Base-by-base conservation (phyloP, 306 rosid genomes). In the Malus asiatica region DNA sequence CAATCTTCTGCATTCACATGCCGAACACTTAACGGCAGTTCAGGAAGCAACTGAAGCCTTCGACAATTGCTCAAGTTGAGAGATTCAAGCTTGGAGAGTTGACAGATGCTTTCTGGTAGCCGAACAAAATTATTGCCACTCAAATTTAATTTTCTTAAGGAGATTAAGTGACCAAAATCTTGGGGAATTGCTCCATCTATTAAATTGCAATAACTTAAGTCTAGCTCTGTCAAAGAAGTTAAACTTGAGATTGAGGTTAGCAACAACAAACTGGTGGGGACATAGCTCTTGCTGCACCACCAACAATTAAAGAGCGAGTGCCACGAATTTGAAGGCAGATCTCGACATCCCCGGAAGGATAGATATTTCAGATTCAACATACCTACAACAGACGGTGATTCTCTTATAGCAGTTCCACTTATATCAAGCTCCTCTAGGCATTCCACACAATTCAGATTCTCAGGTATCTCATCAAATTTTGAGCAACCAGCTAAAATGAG, bases 401-500 rank as follows among this genome's bases (percentile, higher is more conserved):
- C 68, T 18, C 67, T 81, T 32, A 81, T 20, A 30, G 68, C 15
- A 60, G 85, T 77, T 72, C 71, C 32, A 62, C 85, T 67, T 19
- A 58, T 66, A 30, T 82, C 76, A 77, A 82, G 73, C 72, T 30
- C 35, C 75, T 73, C 35, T n/a, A 81, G 30, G 30, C 58, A 38
- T 38, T 74, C 64, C 20, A 77, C 25, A 35, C 23, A 67, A 27
- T 46, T 66, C 20, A 77, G 42, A 33, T 46, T 35, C 12, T 82
- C 68, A 2, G 84, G 75, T 18, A 81, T 60, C 12, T 15, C 61
- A 9, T 57, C 22, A 51, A 78, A 25, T 30, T 27, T 13, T 4
- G 73, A 77, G 53, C 82, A 77, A 33, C 85, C 82, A 3, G 62
- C 23, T 1, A 82, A 15, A 3, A 6, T 55, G 53, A 82, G 79